Evolutionary conservation across 2,329 filamentous ascomycete genomes (phyloP), one percentile per base, ranked within the genome.

Genomic region (Pseudogymnoascus sp.): DNA sequence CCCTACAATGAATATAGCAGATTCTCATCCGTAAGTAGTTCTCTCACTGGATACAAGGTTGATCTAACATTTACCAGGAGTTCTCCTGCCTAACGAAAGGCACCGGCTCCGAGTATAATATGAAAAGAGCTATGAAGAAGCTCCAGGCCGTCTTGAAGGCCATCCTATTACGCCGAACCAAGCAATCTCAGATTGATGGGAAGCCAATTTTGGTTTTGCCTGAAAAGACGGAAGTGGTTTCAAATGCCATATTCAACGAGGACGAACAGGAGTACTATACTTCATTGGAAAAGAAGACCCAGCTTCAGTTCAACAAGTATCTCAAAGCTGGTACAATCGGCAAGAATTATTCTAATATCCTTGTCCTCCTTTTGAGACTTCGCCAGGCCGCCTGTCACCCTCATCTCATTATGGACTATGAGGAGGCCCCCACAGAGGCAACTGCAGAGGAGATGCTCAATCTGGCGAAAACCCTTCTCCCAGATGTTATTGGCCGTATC

Each of bases 371-470:
- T 47, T 79, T 94, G 50, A 86, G 90, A 23, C 80, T 94, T n/a
- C 86, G 90, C 16, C 90, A 93, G 74, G 87, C 88, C 18, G 91
- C 88, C 69, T 92, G 89, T 68, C 90, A 93, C 72, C 89, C 89
- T 1, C 85, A 87, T 70, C 75, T 90, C 28, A 86, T 90, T 69
- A 82, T 80, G 25, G 86, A 91, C 70, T 84, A 89, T 61, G 83
- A 83, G 25, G 75, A 71, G 42, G 68, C 67, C 6, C 66, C 68
- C 8, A 59, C 64, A 5, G 65, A 61, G 47, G 50, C 50, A 25
- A 64, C 37, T 25, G 44, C 60, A 25, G 68, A 67, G 8, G 63
- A 42, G 10, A 82, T 90, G 71, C 70, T 84, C 12, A 78, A 80
- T 1, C 79, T 90, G 18, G 90, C 91, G 1, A 82, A 83, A 69